These are phyloP conservation scores for Lipomyces spencermartinsiae DNA, from an alignment of 805 yeast genomes.

Conservation along the genomic window DNA sequence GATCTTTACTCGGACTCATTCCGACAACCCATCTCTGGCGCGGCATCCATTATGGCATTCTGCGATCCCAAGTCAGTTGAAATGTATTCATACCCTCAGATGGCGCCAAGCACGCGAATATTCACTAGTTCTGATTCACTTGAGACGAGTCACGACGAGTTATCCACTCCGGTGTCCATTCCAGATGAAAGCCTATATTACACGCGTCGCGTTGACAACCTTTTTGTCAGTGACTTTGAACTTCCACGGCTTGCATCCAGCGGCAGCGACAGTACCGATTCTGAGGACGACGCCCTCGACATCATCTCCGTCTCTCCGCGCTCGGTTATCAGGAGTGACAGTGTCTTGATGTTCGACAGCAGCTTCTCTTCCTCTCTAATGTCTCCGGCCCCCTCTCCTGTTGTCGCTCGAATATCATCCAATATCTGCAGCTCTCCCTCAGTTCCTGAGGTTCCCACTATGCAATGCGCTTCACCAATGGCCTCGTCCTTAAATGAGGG, in stretches of 20 bases:
- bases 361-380: constrained; percentile 5
- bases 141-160: constrained; percentile 9
- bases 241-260: constrained; percentile 6
- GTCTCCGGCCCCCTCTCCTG: constrained; percentile 7
- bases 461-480: not conserved
- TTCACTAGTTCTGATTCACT: not conserved
- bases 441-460: not conserved
- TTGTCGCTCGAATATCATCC: constrained; percentile 12
- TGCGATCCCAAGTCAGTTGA: constrained; percentile 39
- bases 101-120: constrained; percentile 10
- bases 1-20: constrained; percentile 12
- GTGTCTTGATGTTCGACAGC: constrained; percentile 7
- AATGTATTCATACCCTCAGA: constrained; percentile 17
- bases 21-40: constrained; percentile 9
- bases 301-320: constrained; percentile 12
- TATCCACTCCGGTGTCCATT: constrained; percentile 3
- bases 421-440: constrained; percentile 10
- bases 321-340: not conserved
- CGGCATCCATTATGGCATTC: constrained; percentile 19
- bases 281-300: constrained; percentile 7
- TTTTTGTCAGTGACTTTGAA: not conserved
- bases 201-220: not conserved
- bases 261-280: constrained; percentile 13
- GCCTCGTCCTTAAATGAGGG: not conserved
- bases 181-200: constrained; percentile 2